A percentile compares a stretch with the other conserved stretches of the same genome.
Evolutionary conservation across 2,329 filamentous ascomycete genomes (phyloP).

Genomic region (Paraphaeosphaeria sporulosa): DNA sequence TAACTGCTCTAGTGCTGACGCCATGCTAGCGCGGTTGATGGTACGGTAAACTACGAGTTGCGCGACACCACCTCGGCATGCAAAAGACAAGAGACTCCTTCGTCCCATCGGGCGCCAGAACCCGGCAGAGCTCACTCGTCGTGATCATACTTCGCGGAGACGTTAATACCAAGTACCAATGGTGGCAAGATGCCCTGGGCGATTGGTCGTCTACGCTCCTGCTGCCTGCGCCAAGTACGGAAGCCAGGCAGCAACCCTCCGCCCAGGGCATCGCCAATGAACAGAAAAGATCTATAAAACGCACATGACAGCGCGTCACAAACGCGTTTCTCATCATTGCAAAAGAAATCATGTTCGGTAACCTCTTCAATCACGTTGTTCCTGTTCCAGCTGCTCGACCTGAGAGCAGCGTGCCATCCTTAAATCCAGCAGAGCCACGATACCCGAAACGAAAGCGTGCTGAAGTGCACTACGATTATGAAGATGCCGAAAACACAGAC

Average conservation of each 20-base stretch:
- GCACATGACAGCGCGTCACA: conserved; percentile 4
- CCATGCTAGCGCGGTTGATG: too few relatives aligned
- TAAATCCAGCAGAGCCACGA: not conserved
- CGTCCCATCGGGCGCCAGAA: too few relatives aligned
- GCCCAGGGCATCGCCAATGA: not conserved
- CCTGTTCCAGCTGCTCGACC: not conserved
- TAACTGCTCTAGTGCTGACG: too few relatives aligned
- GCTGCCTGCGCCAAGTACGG: conserved; percentile 1
- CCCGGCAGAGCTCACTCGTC: not conserved
- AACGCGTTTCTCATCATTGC: not conserved
- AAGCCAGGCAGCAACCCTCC: conserved; percentile 2
- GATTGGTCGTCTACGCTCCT: not conserved
- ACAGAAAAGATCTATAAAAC: not conserved
- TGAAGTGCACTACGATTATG: conserved; percentile 10
- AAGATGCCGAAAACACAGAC: not conserved
- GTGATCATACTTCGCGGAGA: not conserved
- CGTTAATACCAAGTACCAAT: too few relatives aligned
- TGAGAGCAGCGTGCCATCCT: not conserved
- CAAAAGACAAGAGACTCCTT: too few relatives aligned
- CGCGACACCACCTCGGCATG: too few relatives aligned
- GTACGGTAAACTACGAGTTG: too few relatives aligned
- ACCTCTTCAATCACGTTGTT: not conserved
- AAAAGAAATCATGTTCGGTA: not conserved
- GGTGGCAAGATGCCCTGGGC: too few relatives aligned
- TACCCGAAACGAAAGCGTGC: conserved; percentile 23